phyloP scores from a whole-genome alignment of 2,329 filamentous ascomycete species.

The Thermomyces lanuginosus region DNA sequence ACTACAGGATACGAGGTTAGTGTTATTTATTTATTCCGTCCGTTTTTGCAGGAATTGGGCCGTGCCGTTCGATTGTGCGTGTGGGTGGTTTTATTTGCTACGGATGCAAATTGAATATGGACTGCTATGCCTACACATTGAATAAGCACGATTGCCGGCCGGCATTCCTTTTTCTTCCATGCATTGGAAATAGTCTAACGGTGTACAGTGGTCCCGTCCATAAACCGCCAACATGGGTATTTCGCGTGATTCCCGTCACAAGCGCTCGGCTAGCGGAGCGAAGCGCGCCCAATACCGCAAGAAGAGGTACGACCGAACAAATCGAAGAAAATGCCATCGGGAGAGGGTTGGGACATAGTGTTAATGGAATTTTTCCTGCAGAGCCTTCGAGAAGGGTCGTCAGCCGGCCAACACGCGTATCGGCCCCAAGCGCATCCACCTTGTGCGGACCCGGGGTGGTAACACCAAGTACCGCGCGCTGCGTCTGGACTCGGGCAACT shows the following conservation, averaged over 20 bases:
- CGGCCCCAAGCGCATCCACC: conserved; percentile 88
- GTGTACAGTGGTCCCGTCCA: conserved; percentile 29
- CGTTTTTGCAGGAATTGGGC: too few species aligned
- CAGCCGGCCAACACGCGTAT: conserved; percentile 99
- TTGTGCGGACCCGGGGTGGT: conserved; percentile 90
- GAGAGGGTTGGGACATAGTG: conserved; percentile 40
- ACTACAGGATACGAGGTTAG: conserved; percentile 30
- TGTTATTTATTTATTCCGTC: conserved; percentile 9
- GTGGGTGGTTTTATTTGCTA: too few species aligned
- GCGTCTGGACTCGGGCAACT: conserved; percentile 97
- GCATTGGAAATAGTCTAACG: conserved; percentile 4
- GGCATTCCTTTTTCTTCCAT: not conserved
- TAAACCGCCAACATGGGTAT: conserved; percentile 91
- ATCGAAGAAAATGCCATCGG: conserved; percentile 11
- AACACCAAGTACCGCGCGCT: conserved; percentile 99
- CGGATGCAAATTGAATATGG: too few species aligned
- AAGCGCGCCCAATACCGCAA: conserved; percentile 83
- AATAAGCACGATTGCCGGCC: conserved; percentile 2
- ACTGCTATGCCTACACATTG: not conserved
- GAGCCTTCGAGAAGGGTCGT: conserved; percentile 99
- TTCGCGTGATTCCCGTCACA: conserved; percentile 99
- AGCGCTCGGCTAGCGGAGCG: conserved; percentile 97
- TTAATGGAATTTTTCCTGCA: conserved; percentile 44
- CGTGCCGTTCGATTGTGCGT: too few species aligned
- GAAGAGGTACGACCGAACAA: conserved; percentile 35